Base-by-base conservation (phyloP, 176 grass and related monocot species). In the Avena insularis region DNA sequence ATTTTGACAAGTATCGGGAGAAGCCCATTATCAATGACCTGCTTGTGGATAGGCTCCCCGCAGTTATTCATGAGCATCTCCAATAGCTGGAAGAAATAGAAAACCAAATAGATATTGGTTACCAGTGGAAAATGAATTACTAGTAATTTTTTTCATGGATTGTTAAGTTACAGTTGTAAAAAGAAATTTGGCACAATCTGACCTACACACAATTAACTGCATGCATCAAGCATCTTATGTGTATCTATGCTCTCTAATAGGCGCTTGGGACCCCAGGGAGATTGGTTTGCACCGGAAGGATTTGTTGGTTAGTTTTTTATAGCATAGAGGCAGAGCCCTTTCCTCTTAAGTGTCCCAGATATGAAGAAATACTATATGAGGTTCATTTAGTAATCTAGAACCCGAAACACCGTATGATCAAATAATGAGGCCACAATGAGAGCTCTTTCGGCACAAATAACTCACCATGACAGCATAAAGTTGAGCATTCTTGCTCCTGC, bases 21-120 rank as follows among this genome's bases (percentile, higher is more conserved):
- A 91, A 99, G 72, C 6, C 83, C 87, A 84, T 90, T 94, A 91
- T 99, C 97, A 38, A 94, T 89, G 53, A 96, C 97, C 81, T 91
- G 92, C 71, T 53, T 96, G 81, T 96, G 92, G 82, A 96, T 87
- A 89, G 87, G 87, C 85, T 99, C 97, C 65, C 97, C 97, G 0
- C 94, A 99, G 87, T 99, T 99, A 90, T 96, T 99, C 89, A 93
- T 76, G 64, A 99, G 89, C 94, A 96, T 96, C 90, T 99, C 97
- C 87, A 99, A 90, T 53, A 99, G 89, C 97, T 99, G 87, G 71
- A 87, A 85, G n/a, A 90, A 82, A 89, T 14, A 77, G 66, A 25
- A 71, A 23, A 69, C 14, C 49, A 9, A 61, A 76, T 80, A 21
- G 49, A 76, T 71, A 66, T 77, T 74, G 55, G 16, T 83, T 51